A percentile compares a stretch with the other conserved stretches of the same genome.
Conservation (phyloP, 441 rosid species). For the Adansonia grandidieri region DNA sequence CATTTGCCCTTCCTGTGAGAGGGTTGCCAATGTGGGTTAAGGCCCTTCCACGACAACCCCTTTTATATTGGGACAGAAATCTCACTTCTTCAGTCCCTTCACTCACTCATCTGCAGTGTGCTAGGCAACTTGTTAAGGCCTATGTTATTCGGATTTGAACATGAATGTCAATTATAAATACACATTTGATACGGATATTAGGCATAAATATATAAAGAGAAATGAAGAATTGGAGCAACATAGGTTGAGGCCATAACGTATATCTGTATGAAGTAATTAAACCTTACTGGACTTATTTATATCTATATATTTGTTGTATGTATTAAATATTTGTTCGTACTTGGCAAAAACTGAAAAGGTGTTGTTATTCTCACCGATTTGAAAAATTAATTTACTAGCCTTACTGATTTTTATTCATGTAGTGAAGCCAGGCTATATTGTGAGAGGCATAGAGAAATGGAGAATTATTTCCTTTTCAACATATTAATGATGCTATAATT, state of each 20-base stretch:
- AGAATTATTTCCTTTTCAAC: constrained; percentile 3
- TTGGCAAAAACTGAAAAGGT: neutral
- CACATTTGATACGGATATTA: too few species aligned
- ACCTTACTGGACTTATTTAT: neutral
- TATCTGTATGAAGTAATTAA: neutral
- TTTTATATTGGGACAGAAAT: constrained; percentile 36
- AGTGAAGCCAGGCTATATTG: neutral
- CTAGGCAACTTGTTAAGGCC: constrained; percentile 20
- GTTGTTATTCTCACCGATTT: too few species aligned
- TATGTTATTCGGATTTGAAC: too few species aligned
- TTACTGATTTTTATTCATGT: neutral
- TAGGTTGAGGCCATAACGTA: neutral
- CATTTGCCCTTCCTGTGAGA: constrained; percentile 71
- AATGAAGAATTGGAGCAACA: too few species aligned
- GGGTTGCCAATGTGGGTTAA: constrained; percentile 32
- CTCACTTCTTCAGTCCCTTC: constrained; percentile 34
- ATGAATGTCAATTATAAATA: too few species aligned
- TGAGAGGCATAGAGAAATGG: neutral
- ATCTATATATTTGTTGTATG: neutral
- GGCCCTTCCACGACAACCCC: constrained; percentile 27
- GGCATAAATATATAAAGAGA: too few species aligned
- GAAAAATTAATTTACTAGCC: neutral
- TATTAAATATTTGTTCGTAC: constrained; percentile 8
- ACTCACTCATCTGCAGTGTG: constrained; percentile 50
- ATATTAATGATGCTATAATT: neutral